Percentiles rank a stretch among this genome's conserved stretches.
These are phyloP conservation scores for Letharia lupina DNA, from an alignment of 495 filamentous ascomycete genomes.

Conservation along the genomic window DNA sequence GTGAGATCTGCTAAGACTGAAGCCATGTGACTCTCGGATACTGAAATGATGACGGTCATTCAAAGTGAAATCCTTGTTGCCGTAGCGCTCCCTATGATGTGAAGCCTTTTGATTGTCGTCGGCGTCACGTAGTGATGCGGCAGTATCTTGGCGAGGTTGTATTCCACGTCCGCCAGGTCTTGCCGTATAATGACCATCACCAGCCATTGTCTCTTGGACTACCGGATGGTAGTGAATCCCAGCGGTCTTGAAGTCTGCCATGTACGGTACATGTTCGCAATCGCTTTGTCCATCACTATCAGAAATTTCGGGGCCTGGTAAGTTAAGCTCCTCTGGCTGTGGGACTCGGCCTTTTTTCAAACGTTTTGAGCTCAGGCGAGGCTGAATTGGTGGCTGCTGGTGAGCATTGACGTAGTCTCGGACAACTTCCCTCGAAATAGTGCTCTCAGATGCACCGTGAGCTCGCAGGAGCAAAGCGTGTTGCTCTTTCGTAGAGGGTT, in stretches of 20 bases:
- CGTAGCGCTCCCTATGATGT: conserved; percentile 2
- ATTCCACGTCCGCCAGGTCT: not conserved
- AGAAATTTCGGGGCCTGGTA: conserved; percentile 9
- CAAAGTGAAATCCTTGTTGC: conserved; percentile 23
- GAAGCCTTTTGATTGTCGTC: conserved; percentile 23
- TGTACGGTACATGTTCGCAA: conserved; percentile 28
- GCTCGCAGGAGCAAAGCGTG: conserved; percentile 27
- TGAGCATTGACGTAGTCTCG: conserved; percentile 31
- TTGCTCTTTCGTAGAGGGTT: conserved; percentile 23
- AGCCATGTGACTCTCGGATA: conserved; percentile 33
- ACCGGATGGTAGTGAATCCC: conserved; percentile 28
- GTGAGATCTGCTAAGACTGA: conserved; percentile 47
- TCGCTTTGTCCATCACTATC: conserved; percentile 17
- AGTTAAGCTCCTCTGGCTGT: conserved; percentile 12
- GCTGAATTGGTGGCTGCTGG: conserved; percentile 33
- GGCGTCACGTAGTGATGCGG: conserved; percentile 9
- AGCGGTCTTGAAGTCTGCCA: conserved; percentile 29
- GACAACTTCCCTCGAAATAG: conserved; percentile 14
- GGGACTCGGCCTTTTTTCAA: conserved; percentile 20
- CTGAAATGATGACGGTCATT: conserved; percentile 29
- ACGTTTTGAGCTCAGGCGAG: conserved; percentile 31
- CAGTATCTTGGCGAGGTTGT: conserved; percentile 15
- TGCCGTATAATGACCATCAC: not conserved
- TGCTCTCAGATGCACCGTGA: conserved; percentile 23
- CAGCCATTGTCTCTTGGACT: conserved; percentile 8